Base-by-base conservation (phyloP, 2,329 filamentous ascomycete genomes). In the Leptographium procerum region DNA sequence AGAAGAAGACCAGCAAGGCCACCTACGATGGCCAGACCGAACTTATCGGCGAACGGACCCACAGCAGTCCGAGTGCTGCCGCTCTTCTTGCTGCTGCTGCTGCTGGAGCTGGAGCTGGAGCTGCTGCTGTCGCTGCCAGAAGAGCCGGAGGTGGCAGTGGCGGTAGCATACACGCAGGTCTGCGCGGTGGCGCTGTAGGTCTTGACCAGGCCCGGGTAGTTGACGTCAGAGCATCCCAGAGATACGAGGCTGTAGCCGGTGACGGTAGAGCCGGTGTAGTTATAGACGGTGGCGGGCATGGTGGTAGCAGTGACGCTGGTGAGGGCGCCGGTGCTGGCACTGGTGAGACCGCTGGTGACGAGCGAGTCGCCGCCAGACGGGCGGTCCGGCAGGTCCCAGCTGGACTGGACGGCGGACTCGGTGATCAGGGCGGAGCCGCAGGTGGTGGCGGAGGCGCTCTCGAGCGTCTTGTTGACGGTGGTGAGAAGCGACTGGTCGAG, bases 201-300 rank as follows among this genome's bases (percentile, higher is more conserved):
- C 43, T 16, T 34, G 43, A 26, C 52, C 33, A 24, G 31, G n/a
- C 57, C 57, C 13, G 57, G 57, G 45, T 58, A 58, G 52, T 58
- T 58, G 57, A 19, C 31, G n/a, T 58, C 57, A n/a, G 57, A 58
- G 57, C 57, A 58, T 43, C 57, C 57, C 5, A 58, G 33, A 10
- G 57, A 58, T 7, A 58, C 57, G 24, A 58, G 57, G 26, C 31
- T 51, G 31, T 40, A 31, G 31, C 57, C 57, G 24, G 52, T 58
- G 26, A 55, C 57, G n/a, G 52, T 55, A 14, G 43, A 7, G 45
- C 57, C 57, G 19, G 57, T 55, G 52, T 51, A 52, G 57, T 58
- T 55, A 52, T 55, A 55, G 31, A 58, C 52, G 31, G 57, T 58
- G 13, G 43, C 57, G 13, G 57, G 29, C 52, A 58, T 51, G 24